Base-by-base conservation (phyloP, 352 stramenopile species). In the Globisporangium heterothallicum region DNA sequence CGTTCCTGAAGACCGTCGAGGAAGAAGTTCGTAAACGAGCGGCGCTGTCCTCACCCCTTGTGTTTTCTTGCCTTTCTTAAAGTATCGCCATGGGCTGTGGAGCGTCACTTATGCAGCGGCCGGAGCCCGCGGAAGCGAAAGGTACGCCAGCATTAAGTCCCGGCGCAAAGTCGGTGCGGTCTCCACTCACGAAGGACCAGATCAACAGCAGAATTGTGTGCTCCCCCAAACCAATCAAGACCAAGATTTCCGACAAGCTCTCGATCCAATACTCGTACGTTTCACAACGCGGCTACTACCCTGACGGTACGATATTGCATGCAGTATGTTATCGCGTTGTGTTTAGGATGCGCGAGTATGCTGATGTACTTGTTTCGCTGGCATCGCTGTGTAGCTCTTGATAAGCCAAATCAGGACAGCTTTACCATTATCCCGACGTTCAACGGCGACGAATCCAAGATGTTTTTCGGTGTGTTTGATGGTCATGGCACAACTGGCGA, bases 341-440 rank as follows among this genome's bases (percentile, higher is more conserved):
- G 26, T 24, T 34, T 40, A 9, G 13, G 25, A 18, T 12, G 22
- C 14, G 24, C 25, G 6, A 16, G 6, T 14, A 19, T 12, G 16
- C 25, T 26, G 3, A 40, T 7, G 6, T 21, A n/a, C 25, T 8
- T 41, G 16, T n/a, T 19, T 2, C 18, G 19, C 29, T 42, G 18
- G 22, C 2, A 26, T 6, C 12, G 9, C 7, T 45, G 1, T 42
- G 1, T 38, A 85, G 78, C 93, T 36, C 71, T 94, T 3, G 77
- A 98, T 71, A 99, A 99, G 70, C 74, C 93, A 6, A 99, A 99
- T 68, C 96, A 99, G 70, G 96, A 99, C 71, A 77, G 79, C 21
- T 98, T 94, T 69, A 84, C 75, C 19, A 82, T 94, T 46, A 73
- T 92, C 21, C 79, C 81, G 19, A 74, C 72, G 27, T 94, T 94